These are phyloP conservation scores for Heterobasidion irregulare DNA, from an alignment of 1,284 basidiomycete species.

Conservation along the genomic window DNA sequence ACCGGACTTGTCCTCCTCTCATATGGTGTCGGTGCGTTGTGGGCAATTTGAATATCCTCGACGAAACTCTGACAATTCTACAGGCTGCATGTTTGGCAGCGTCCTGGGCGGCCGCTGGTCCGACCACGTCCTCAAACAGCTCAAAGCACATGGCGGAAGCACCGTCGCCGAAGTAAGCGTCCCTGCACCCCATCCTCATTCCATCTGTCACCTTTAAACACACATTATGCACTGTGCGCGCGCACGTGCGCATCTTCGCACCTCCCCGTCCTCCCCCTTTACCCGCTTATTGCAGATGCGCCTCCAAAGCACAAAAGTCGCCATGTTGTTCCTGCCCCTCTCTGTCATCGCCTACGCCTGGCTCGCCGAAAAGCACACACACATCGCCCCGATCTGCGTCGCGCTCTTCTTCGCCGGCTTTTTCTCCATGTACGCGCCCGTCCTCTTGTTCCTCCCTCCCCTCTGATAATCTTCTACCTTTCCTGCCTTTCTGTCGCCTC, in stretches of 20 bases:
- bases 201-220: neutral
- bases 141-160: conserved; percentile 50
- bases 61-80: conserved; percentile 2
- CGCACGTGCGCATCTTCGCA: too few species aligned
- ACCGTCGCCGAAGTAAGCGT: conserved; percentile 55
- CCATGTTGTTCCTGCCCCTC: conserved; percentile 47
- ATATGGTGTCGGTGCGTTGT: conserved; percentile 59
- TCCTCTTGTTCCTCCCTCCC: neutral
- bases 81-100: conserved; percentile 63
- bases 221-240: neutral
- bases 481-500: neutral
- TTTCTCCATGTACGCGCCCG: conserved; percentile 49
- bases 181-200: neutral
- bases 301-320: conserved; percentile 50
- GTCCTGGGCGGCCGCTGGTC: conserved; percentile 74
- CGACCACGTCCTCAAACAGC: conserved; percentile 49
- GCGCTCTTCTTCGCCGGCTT: conserved; percentile 63
- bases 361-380: conserved; percentile 56
- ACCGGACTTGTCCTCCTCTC: conserved; percentile 73
- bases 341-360: conserved; percentile 70
- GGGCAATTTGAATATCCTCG: neutral
- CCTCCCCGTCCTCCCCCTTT: too few species aligned
- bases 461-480: neutral
- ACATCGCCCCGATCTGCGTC: conserved; percentile 56
- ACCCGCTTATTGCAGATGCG: conserved; percentile 47